Evolutionary conservation across 441 rosid species (phyloP).

Genomic region (Aquilaria agallochum): DNA sequence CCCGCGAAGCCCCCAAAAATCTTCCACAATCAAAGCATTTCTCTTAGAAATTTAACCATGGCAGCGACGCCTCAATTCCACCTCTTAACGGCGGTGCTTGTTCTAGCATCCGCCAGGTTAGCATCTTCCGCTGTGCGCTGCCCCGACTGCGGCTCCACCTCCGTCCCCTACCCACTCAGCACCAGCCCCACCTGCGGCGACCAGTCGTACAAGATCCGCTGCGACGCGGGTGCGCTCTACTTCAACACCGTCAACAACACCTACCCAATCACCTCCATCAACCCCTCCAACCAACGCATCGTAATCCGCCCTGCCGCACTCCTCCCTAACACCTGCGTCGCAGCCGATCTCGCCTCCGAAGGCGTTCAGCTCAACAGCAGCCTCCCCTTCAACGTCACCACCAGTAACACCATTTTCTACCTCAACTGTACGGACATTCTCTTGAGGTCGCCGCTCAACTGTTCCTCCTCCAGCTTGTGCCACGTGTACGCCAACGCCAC

Average conservation of each 20-base stretch:
- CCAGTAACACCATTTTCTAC: constrained; percentile 43
- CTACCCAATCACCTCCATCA: constrained; percentile 40
- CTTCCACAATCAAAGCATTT: neutral
- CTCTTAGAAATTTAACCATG: neutral
- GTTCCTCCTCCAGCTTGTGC: constrained; percentile 39
- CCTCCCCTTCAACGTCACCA: constrained; percentile 56
- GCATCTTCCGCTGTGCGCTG: constrained; percentile 29
- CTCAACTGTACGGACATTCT: constrained; percentile 36
- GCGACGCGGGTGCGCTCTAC: constrained; percentile 25
- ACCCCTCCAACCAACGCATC: constrained; percentile 32
- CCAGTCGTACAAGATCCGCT: constrained; percentile 38
- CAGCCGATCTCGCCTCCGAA: constrained; percentile 31
- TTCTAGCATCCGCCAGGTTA: constrained; percentile 8
- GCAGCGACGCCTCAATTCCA: neutral
- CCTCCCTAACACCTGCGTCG: constrained; percentile 33
- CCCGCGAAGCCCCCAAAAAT: no score
- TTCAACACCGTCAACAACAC: constrained; percentile 40
- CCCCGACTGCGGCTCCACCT: constrained; percentile 43
- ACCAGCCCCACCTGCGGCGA: constrained; percentile 44
- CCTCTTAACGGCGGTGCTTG: constrained; percentile 22
- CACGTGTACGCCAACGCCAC: constrained; percentile 32
- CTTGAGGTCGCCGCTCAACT: constrained; percentile 39
- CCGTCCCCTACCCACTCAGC: constrained; percentile 57
- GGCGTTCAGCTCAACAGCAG: constrained; percentile 39
- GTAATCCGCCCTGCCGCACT: constrained; percentile 38